Evolutionary conservation across 495 filamentous ascomycete genomes (phyloP), one percentile per base, ranked within the genome.

Genomic region (Aspergillus haitiensis): DNA sequence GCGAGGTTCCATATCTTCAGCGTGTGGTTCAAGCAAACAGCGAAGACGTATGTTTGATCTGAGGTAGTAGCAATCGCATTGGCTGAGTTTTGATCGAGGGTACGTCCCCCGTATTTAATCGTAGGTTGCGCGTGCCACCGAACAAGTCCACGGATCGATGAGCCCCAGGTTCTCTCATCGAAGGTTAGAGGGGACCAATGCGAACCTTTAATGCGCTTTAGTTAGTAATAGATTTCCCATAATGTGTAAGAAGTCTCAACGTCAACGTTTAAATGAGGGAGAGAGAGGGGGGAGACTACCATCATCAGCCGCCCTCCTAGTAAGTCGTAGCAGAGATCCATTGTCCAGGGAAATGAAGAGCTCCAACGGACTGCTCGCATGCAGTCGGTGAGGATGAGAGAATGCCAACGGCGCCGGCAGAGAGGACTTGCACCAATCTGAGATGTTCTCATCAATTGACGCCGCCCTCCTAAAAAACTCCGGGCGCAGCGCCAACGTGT

Each of bases 1-100:
- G 81, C 74, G 15, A 91, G 75, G 64, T 93, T 93, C 93, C 93
- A 96, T 32, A 91, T 84, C 66, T 89, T 87, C 66, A 99, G 72
- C 2, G 84, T 88, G 65, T 98, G 92, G 62, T 98, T 90, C 42
- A 97, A 70, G 64, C 87, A 93, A 32, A 94, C 84, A 0, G 91
- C 91, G 65, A 95, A 94, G 1, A 95, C 80, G 66, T 92, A 80
- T 1, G 82, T 86, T 18, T 82, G 80, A 62, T 87, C 83, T 21
- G 87, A 83, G 45, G 87, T 86, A 35, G 81, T 77, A 40, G 80
- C 76, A 55, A 91, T 84, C 18, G 88, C 85, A 34, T 82, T 84
- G 21, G 85, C 82, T 13, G 83, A 76, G 47, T 81, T 86, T 54
- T 82, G 63, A 61, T 93, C 88, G 64, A 94, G 78, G 54, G 81